Conservation (phyloP, 495 filamentous ascomycete genomes). For the Monascus purpureus region DNA sequence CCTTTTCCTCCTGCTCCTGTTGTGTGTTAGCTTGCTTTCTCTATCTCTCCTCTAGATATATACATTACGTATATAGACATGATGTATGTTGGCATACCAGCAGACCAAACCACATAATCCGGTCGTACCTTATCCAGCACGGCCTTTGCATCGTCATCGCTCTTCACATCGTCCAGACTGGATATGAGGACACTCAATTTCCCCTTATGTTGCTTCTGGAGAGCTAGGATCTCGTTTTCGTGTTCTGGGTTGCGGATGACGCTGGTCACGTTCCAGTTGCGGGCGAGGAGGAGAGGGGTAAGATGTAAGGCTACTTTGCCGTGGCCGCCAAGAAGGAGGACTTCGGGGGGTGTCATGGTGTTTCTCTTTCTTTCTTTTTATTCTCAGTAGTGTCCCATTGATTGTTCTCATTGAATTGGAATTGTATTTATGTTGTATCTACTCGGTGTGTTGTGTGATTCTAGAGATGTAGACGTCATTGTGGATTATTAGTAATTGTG, state of each 20-base stretch:
- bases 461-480: too few species aligned
- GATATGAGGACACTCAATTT: slow-evolving; percentile 46
- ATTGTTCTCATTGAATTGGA: too few species aligned
- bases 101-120: slow-evolving; percentile 69
- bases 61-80: too few species aligned
- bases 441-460: too few species aligned
- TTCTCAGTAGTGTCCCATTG: too few species aligned
- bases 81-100: slow-evolving; percentile 35
- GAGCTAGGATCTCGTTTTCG: slow-evolving; percentile 42
- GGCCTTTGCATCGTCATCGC: slow-evolving; percentile 41
- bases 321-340: slow-evolving; percentile 69
- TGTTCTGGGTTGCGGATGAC: slow-evolving; percentile 62
- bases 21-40: slow-evolving; percentile 1
- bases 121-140: slow-evolving; percentile 46
- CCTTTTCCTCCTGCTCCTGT: slow-evolving; percentile 65
- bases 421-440: too few species aligned
- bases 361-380: too few species aligned
- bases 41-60: slow-evolving; percentile 1
- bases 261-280: slow-evolving; percentile 62
- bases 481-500: too few species aligned
- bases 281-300: slow-evolving; percentile 58
- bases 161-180: slow-evolving; percentile 57
- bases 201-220: slow-evolving; percentile 40
- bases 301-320: slow-evolving; percentile 67
- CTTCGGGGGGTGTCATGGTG: slow-evolving; percentile 19